A percentile compares a stretch with the other conserved stretches of the same genome.
phyloP scores from a whole-genome alignment of 768 basidiomycete genomes.

The Pleurotus cornucopiae region DNA sequence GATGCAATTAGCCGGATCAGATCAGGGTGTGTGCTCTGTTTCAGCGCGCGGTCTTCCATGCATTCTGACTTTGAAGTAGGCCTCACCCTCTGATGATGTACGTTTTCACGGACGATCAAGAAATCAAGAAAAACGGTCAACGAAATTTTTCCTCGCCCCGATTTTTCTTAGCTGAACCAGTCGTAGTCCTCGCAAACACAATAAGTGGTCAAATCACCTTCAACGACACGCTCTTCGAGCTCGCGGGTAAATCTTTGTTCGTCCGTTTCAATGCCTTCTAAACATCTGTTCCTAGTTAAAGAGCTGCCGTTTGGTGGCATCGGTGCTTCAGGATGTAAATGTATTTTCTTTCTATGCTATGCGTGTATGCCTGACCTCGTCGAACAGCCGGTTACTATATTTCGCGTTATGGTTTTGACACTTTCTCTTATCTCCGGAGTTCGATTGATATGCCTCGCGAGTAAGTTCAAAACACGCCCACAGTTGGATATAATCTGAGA shows the following conservation, averaged over 20 bases:
- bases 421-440: constrained; percentile 46
- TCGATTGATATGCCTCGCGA: constrained; percentile 49
- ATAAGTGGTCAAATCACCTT: constrained; percentile 52
- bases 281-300: constrained; percentile 15
- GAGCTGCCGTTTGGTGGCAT: constrained; percentile 48
- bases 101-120: constrained; percentile 49
- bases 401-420: constrained; percentile 50
- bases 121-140: constrained; percentile 32
- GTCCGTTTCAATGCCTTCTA: neutral
- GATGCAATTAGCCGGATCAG: constrained; percentile 56
- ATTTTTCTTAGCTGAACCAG: neutral
- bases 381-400: constrained; percentile 48
- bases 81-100: constrained; percentile 62
- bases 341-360: neutral
- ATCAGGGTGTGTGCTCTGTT: constrained; percentile 33
- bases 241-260: constrained; percentile 32
- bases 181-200: constrained; percentile 51
- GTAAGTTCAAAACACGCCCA: constrained; percentile 28
- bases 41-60: too few species aligned
- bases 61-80: constrained; percentile 23
- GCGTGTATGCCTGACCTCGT: constrained; percentile 4
- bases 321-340: constrained; percentile 64
- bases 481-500: neutral
- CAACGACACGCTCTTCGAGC: constrained; percentile 58
- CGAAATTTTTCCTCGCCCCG: constrained; percentile 7